Evolutionary conservation across 345 rosid species (phyloP).

Genomic region (Carallia brachiata): DNA sequence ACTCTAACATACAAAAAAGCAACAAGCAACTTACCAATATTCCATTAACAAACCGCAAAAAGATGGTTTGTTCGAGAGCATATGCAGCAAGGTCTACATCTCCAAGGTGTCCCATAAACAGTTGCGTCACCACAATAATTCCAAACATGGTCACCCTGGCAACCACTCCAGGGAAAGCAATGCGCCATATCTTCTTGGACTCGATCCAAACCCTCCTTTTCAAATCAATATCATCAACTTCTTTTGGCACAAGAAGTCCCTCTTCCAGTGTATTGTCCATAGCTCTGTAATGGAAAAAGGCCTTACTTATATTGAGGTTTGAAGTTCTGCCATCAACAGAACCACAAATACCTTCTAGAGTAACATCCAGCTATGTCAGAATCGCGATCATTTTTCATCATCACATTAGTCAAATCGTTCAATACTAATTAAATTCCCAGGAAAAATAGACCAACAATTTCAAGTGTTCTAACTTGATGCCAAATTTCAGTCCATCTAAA

Average conservation of each 20-base stretch:
- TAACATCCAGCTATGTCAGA: no score
- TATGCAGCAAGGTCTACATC: constrained; percentile 33
- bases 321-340: no score
- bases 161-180: constrained; percentile 30
- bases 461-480: no score
- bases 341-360: no score
- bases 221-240: neutral
- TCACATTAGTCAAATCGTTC: no score
- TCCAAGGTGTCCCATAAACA: constrained; percentile 36
- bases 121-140: constrained; percentile 13
- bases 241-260: constrained; percentile 21
- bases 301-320: no score
- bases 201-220: constrained; percentile 24
- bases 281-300: neutral
- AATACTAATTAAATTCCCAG: no score
- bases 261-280: constrained; percentile 19
- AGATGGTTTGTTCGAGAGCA: constrained; percentile 31
- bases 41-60: constrained; percentile 28
- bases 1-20: neutral
- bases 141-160: constrained; percentile 27
- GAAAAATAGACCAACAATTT: no score
- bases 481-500: no score
- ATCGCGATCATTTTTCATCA: no score
- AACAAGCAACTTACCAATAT: constrained; percentile 20
- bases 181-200: constrained; percentile 35